Evolutionary conservation across 805 yeast species (phyloP).

Genomic region (Yamadazyma philogaea): DNA sequence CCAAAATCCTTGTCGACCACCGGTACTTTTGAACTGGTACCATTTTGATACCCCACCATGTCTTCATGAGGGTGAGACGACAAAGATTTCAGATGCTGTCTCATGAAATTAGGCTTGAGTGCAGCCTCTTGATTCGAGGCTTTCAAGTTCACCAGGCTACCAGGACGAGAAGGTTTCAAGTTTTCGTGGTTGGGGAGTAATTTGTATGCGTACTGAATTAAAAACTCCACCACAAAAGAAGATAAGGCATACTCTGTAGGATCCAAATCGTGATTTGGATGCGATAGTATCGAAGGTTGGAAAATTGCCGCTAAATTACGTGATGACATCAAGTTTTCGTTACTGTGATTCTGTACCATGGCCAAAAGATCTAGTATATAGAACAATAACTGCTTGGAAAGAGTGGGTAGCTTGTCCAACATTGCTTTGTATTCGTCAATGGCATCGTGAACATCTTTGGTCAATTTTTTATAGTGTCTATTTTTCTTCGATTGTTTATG

Average conservation of each 20-base stretch:
- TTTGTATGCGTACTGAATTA: constrained; percentile 81
- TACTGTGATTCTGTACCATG: constrained; percentile 75
- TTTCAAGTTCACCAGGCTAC: not conserved
- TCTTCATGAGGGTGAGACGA: constrained; percentile 30
- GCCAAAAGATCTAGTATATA: constrained; percentile 85
- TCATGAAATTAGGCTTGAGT: constrained; percentile 11
- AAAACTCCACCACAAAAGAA: constrained; percentile 80
- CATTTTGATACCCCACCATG: constrained; percentile 34
- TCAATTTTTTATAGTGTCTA: constrained; percentile 54
- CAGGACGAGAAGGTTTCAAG: constrained; percentile 1
- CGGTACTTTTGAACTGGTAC: constrained; percentile 35
- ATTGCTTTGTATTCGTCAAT: constrained; percentile 67
- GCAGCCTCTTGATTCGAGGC: not conserved
- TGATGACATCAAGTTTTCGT: constrained; percentile 84
- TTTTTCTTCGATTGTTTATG: constrained; percentile 26
- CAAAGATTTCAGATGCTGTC: constrained; percentile 36
- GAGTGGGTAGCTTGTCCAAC: constrained; percentile 68
- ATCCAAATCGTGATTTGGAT: constrained; percentile 87
- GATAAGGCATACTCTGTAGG: constrained; percentile 90
- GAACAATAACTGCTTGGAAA: constrained; percentile 76
- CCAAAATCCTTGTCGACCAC: constrained; percentile 44
- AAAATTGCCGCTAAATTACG: constrained; percentile 92
- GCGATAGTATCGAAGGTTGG: constrained; percentile 94
- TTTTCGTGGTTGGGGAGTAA: constrained; percentile 54
- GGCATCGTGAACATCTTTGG: constrained; percentile 64